A percentile compares a stretch with the other conserved stretches of the same genome.
Conservation (phyloP, 2,329 filamentous ascomycete species). For the Neopestalotiopsis rosae region DNA sequence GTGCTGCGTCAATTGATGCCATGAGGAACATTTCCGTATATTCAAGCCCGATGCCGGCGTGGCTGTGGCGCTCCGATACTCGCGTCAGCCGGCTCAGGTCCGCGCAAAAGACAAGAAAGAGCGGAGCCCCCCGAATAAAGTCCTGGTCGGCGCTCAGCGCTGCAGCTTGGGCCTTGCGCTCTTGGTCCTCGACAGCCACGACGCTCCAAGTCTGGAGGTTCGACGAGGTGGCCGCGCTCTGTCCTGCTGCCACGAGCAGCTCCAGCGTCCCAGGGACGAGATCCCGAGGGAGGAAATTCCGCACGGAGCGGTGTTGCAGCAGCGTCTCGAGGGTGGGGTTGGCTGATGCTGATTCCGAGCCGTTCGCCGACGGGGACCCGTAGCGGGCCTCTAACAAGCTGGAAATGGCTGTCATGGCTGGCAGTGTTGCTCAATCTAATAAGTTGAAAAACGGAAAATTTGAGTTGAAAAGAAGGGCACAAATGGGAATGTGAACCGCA, state of each 20-base stretch:
- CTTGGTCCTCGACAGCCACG: constrained; percentile 32
- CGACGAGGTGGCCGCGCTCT: constrained; percentile 40
- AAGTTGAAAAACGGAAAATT: not conserved
- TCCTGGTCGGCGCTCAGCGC: constrained; percentile 34
- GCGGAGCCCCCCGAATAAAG: constrained; percentile 37
- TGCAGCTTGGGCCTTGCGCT: constrained; percentile 33
- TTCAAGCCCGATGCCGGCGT: constrained; percentile 30
- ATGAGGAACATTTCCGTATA: constrained; percentile 40
- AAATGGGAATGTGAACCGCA: not conserved
- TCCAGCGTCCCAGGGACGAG: constrained; percentile 33
- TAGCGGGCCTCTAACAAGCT: constrained; percentile 28
- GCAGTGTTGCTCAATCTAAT: not conserved
- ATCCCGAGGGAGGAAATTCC: constrained; percentile 30
- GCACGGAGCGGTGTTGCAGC: constrained; percentile 36
- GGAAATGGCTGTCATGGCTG: constrained; percentile 24
- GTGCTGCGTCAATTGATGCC: constrained; percentile 36
- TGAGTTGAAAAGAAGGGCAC: not conserved
- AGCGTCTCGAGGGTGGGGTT: constrained; percentile 31
- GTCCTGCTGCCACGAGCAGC: constrained; percentile 36
- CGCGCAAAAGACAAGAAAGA: constrained; percentile 39
- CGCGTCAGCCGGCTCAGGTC: constrained; percentile 36
- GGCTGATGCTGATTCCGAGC: constrained; percentile 3
- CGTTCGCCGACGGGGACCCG: constrained; percentile 15
- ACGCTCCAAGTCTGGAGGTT: constrained; percentile 42
- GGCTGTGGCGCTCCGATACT: constrained; percentile 28